Evolutionary conservation across 495 filamentous ascomycete species (phyloP).

Genomic region (Hyaloscypha finlandica): DNA sequence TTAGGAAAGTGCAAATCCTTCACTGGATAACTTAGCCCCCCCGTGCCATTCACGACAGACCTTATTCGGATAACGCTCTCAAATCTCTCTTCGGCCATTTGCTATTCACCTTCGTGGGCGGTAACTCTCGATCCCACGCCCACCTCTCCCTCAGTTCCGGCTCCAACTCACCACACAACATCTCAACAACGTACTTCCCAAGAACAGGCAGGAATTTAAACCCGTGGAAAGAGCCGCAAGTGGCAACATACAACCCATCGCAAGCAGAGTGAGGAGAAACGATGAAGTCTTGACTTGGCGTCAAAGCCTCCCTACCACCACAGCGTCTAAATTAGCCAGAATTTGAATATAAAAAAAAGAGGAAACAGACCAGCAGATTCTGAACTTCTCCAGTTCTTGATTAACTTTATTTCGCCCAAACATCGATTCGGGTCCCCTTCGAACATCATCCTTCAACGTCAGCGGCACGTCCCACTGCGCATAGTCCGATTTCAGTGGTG

Average conservation of each 20-base stretch:
- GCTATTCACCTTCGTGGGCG: slow-evolving; percentile 29
- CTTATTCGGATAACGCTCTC: background rate
- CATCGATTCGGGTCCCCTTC: background rate
- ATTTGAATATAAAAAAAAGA: background rate
- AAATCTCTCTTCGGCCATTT: slow-evolving; percentile 24
- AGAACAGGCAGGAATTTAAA: slow-evolving; percentile 65
- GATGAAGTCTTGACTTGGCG: slow-evolving; percentile 56
- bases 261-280: slow-evolving; percentile 55
- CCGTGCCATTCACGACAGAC: background rate
- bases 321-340: no score
- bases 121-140: slow-evolving; percentile 52
- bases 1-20: no score
- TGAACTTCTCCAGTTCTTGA: slow-evolving; percentile 9
- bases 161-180: slow-evolving; percentile 52
- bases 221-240: slow-evolving; percentile 50
- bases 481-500: background rate
- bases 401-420: background rate
- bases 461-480: background rate
- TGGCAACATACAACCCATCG: slow-evolving; percentile 46
- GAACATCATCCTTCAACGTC: background rate
- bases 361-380: slow-evolving; percentile 29
- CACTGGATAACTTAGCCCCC: no score
- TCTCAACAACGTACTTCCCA: slow-evolving; percentile 57
- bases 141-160: slow-evolving; percentile 47
- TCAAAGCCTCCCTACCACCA: slow-evolving; percentile 31